Conservation (phyloP, 108 stramenopile species). For the Cylindrotheca fusiformis region DNA sequence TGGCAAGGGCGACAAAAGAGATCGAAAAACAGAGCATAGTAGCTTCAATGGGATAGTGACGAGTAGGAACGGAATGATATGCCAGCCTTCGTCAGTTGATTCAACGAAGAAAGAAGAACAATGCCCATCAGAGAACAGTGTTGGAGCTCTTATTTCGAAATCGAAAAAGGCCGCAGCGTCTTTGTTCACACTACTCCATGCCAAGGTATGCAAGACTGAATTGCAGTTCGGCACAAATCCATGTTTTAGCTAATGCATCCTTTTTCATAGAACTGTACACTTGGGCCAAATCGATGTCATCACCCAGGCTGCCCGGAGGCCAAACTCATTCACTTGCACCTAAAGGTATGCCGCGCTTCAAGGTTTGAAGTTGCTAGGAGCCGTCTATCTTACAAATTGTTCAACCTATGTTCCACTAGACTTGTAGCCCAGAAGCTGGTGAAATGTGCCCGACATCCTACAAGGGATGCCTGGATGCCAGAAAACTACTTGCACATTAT, state of each 20-base stretch:
- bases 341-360: conserved; percentile 57
- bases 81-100: not conserved
- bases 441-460: conserved; percentile 52
- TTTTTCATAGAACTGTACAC: conserved; percentile 52
- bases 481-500: conserved; percentile 78
- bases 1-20: too few species aligned
- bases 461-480: conserved; percentile 76
- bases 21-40: too few species aligned
- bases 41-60: too few species aligned
- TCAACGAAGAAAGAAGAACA: not conserved
- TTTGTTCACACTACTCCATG: conserved; percentile 82
- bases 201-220: conserved; percentile 67
- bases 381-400: too few species aligned
- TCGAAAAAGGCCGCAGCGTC: conserved; percentile 82
- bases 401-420: conserved; percentile 15
- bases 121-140: conserved; percentile 19
- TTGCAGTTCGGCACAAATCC: not conserved
- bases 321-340: conserved; percentile 65
- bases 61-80: too few species aligned
- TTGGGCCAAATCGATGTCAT: conserved; percentile 43
- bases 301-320: conserved; percentile 74
- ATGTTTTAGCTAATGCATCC: not conserved
- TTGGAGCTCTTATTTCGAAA: conserved; percentile 60
- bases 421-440: conserved; percentile 7
- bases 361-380: too few species aligned